These are phyloP conservation scores for Obba rivulosa DNA, from an alignment of 768 basidiomycete species.

Conservation along the genomic window DNA sequence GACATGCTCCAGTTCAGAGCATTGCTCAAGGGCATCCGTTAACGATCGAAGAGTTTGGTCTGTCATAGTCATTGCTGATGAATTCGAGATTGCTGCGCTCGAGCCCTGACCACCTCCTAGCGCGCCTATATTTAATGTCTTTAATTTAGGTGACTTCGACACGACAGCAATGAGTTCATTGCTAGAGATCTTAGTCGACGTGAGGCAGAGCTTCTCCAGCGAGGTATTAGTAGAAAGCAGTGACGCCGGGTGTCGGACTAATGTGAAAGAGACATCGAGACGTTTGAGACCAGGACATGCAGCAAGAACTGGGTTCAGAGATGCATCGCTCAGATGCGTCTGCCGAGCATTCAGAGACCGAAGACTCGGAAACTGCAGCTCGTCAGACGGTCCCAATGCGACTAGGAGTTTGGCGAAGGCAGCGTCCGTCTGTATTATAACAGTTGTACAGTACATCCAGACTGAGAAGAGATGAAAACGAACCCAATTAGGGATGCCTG, in stretches of 20 bases:
- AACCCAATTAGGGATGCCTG: constrained; percentile 60
- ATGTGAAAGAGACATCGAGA: constrained; percentile 64
- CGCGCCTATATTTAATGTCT: constrained; percentile 51
- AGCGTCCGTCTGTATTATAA: constrained; percentile 46
- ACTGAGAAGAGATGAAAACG: constrained; percentile 12
- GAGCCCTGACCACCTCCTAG: constrained; percentile 46
- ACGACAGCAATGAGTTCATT: constrained; percentile 38
- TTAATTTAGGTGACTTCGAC: constrained; percentile 34
- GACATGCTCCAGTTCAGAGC: constrained; percentile 40
- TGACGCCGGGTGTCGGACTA: constrained; percentile 34
- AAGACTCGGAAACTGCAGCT: constrained; percentile 34
- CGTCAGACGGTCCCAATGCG: constrained; percentile 11
- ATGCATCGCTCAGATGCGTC: constrained; percentile 43
- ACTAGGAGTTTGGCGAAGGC: constrained; percentile 42
- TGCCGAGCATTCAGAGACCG: constrained; percentile 56
- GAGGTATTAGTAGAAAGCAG: constrained; percentile 8
- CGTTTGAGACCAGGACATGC: constrained; percentile 46
- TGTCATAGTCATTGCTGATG: constrained; percentile 50
- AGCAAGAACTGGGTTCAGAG: constrained; percentile 37
- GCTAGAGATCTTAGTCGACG: constrained; percentile 43
- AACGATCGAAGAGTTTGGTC: constrained; percentile 42
- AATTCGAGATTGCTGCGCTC: constrained; percentile 38
- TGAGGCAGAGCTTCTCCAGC: constrained; percentile 61
- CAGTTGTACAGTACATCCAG: background rate
- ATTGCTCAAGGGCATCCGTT: constrained; percentile 34